Percentiles rank a stretch among this genome's conserved stretches.
phyloP scores from a whole-genome alignment of 169 alveolate species.

The Cryptosporidium meleagridis region DNA sequence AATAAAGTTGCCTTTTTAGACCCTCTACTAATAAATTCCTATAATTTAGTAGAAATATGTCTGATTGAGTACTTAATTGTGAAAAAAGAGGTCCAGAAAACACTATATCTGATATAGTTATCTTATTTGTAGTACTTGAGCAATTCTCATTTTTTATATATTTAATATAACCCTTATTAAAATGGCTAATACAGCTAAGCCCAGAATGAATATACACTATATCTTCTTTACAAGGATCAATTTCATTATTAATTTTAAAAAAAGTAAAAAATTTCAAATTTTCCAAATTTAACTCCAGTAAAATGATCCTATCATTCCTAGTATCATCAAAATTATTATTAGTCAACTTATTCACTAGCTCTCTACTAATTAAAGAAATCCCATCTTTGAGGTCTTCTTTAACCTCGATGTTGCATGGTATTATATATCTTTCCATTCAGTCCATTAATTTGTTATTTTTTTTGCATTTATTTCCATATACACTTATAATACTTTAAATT shows the following conservation, averaged over 20 bases:
- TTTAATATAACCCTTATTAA: background rate
- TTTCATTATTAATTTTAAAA: background rate
- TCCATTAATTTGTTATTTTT: background rate
- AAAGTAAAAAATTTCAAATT: background rate
- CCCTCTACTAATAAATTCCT: background rate
- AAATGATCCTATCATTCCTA: background rate
- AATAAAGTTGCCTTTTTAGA: conserved; percentile 31
- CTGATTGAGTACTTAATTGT: background rate
- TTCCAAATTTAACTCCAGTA: background rate
- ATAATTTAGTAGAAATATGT: conserved; percentile 18
- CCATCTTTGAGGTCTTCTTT: conserved; percentile 3
- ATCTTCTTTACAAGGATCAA: background rate
- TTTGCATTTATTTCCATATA: background rate
- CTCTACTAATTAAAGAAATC: background rate
- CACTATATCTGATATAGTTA: background rate
- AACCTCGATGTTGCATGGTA: background rate
- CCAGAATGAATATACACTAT: background rate
- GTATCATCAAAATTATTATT: background rate
- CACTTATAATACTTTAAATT: no score
- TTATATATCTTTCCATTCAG: background rate
- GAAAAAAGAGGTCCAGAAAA: conserved; percentile 42
- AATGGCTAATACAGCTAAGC: background rate
- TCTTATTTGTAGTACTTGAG: background rate
- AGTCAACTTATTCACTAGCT: background rate
- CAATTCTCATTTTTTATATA: background rate